Percentiles rank a stretch among this genome's conserved stretches.
Conservation (phyloP, 2,329 filamentous ascomycete species). For the Ceratocystis destructans region DNA sequence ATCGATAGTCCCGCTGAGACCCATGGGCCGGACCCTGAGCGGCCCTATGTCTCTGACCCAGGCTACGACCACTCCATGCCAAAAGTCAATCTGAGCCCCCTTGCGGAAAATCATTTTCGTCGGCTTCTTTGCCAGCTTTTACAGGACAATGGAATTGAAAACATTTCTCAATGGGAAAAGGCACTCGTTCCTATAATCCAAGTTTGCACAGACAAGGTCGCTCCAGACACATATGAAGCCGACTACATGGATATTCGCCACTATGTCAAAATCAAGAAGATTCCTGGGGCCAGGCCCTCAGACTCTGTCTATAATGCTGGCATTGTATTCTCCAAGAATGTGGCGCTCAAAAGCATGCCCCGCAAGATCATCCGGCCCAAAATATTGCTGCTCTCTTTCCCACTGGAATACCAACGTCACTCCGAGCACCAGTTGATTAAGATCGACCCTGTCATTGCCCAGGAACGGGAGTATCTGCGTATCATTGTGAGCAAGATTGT, state of each 20-base stretch:
- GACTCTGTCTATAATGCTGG: slow-evolving; percentile 96
- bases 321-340: slow-evolving; percentile 92
- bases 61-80: slow-evolving; percentile 50
- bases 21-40: slow-evolving; percentile 9
- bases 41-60: slow-evolving; percentile 14
- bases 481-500: slow-evolving; percentile 87
- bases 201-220: slow-evolving; percentile 84
- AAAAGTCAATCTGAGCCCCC: slow-evolving; percentile 71
- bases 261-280: slow-evolving; percentile 95
- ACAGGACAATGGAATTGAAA: slow-evolving; percentile 59
- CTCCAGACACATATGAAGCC: slow-evolving; percentile 76
- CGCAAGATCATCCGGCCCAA: slow-evolving; percentile 70
- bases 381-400: slow-evolving; percentile 85
- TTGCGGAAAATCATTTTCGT: slow-evolving; percentile 77
- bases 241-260: slow-evolving; percentile 96
- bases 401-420: slow-evolving; percentile 89
- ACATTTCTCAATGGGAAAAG: slow-evolving; percentile 70
- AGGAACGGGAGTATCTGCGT: slow-evolving; percentile 84
- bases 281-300: slow-evolving; percentile 74
- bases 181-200: slow-evolving; percentile 81
- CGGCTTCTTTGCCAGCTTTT: slow-evolving; percentile 74
- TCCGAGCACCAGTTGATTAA: slow-evolving; percentile 87
- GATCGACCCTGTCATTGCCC: slow-evolving; percentile 86
- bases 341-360: slow-evolving; percentile 92
- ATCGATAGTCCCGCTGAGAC: slow-evolving; percentile 14